Conservation (phyloP, 306 rosid genomes). For the Quercus rubra region DNA sequence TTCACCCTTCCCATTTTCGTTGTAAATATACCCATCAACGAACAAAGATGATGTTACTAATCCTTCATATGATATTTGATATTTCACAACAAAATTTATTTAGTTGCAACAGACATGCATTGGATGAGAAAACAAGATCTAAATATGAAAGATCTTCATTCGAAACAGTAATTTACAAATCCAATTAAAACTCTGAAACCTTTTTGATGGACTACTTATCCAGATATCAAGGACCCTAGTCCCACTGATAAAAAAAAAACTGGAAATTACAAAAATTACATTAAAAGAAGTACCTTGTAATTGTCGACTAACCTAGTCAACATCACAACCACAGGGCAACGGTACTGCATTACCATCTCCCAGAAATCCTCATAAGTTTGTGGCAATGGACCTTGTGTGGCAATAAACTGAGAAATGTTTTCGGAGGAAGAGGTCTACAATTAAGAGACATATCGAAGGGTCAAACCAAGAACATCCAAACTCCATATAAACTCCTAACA, state of each 20-base stretch:
- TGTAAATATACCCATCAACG: no score
- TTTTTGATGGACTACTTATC: not conserved
- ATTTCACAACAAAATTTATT: no score
- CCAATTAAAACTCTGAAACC: not conserved
- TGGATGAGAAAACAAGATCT: no score
- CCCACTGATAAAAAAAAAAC: no score
- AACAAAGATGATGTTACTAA: no score
- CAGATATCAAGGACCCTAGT: not conserved
- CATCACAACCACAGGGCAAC: constrained; percentile 88
- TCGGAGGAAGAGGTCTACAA: constrained; percentile 58
- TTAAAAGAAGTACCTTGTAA: constrained; percentile 49
- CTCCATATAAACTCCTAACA: not conserved
- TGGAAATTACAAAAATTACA: not conserved
- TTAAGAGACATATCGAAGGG: constrained; percentile 19
- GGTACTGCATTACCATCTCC: constrained; percentile 82
- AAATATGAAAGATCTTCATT: not conserved
- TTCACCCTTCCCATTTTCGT: no score
- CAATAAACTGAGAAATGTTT: constrained; percentile 65
- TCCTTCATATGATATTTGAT: no score
- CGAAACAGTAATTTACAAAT: not conserved
- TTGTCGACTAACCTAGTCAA: constrained; percentile 81
- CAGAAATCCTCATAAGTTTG: constrained; percentile 95
- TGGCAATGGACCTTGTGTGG: constrained; percentile 95
- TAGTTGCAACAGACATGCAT: no score
- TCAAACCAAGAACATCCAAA: constrained; percentile 12